phyloP scores from a whole-genome alignment of 768 basidiomycete species.

The Serendipita sp. region DNA sequence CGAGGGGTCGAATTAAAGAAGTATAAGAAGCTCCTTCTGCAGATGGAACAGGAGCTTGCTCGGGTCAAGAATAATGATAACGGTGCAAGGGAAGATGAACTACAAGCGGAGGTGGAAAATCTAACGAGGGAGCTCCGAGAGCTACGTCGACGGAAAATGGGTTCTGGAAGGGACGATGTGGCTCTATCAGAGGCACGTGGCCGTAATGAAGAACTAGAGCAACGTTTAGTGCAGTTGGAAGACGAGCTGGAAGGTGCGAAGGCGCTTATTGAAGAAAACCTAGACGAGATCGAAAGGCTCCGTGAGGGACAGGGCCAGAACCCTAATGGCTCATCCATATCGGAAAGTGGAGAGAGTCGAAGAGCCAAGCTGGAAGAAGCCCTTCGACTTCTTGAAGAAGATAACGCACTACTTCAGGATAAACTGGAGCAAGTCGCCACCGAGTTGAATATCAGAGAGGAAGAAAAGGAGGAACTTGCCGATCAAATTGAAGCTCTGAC shows the following conservation, averaged over 20 bases:
- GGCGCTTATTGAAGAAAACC: slow-evolving; percentile 59
- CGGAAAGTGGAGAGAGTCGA: slow-evolving; percentile 25
- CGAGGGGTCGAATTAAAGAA: slow-evolving; percentile 84
- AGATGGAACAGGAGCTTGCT: slow-evolving; percentile 67
- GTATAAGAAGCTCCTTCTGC: slow-evolving; percentile 71
- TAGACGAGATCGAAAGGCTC: slow-evolving; percentile 65
- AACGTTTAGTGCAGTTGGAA: slow-evolving; percentile 14
- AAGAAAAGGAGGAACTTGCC: slow-evolving; percentile 52
- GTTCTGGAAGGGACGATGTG: slow-evolving; percentile 28
- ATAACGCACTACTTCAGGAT: slow-evolving; percentile 52
- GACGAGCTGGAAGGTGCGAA: slow-evolving; percentile 56
- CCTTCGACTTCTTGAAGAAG: slow-evolving; percentile 41
- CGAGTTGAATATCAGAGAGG: slow-evolving; percentile 25
- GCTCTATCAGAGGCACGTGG: slow-evolving; percentile 38
- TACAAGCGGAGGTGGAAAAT: slow-evolving; percentile 58
- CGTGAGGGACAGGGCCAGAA: slow-evolving; percentile 46
- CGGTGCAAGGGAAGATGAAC: slow-evolving; percentile 46
- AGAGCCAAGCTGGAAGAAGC: slow-evolving; percentile 31
- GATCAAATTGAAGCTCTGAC: slow-evolving; percentile 49
- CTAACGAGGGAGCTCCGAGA: slow-evolving; percentile 54
- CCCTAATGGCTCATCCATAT: slow-evolving; percentile 22
- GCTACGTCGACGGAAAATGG: slow-evolving; percentile 34
- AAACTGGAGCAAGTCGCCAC: slow-evolving; percentile 37
- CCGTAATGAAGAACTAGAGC: slow-evolving; percentile 49
- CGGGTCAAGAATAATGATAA: slow-evolving; percentile 37